Percentiles rank a stretch among this genome's conserved stretches.
Conservation (phyloP, 768 basidiomycete species). For the Hemileccinum impolitum region DNA sequence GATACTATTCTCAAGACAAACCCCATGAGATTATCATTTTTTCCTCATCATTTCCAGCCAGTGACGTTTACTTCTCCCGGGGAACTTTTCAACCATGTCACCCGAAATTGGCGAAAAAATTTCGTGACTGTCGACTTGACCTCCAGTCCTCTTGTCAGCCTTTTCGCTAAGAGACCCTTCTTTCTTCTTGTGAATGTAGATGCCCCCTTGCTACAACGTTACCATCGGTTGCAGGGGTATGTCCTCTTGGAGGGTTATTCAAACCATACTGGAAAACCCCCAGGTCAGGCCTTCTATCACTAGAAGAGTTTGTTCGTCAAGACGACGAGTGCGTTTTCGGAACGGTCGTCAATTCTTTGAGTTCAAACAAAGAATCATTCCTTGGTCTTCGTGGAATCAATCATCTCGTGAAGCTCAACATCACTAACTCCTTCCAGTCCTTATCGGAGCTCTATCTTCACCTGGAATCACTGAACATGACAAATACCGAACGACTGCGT, state of each 20-base stretch:
- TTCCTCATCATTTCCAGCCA: slow-evolving; percentile 22
- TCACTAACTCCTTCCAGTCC: slow-evolving; percentile 62
- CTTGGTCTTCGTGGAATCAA: slow-evolving; percentile 19
- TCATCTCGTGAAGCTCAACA: slow-evolving; percentile 56
- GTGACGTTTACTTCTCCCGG: slow-evolving; percentile 42
- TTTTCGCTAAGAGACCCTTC: slow-evolving; percentile 84
- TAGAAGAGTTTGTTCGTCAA: slow-evolving; percentile 72
- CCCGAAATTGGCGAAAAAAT: slow-evolving; percentile 73
- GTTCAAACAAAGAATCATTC: slow-evolving; percentile 13
- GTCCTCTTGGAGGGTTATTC: slow-evolving; percentile 14
- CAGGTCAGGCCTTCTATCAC: slow-evolving; percentile 32
- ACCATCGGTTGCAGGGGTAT: slow-evolving; percentile 52
- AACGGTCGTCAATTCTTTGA: slow-evolving; percentile 10
- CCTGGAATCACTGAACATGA: slow-evolving; percentile 65
- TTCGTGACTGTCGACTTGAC: slow-evolving; percentile 79
- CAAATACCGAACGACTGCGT: slow-evolving; percentile 71
- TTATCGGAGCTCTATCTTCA: slow-evolving; percentile 54
- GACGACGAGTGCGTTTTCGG: slow-evolving; percentile 74
- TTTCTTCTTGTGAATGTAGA: slow-evolving; percentile 83
- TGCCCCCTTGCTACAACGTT: slow-evolving; percentile 75
- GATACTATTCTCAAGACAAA: slow-evolving; percentile 18
- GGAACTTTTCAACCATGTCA: slow-evolving; percentile 69
- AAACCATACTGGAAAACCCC: slow-evolving; percentile 7
- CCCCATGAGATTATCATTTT: slow-evolving; percentile 14
- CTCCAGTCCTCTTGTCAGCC: slow-evolving; percentile 52